phyloP scores from a whole-genome alignment of 345 rosid species.

The Boechera retrofracta region DNA sequence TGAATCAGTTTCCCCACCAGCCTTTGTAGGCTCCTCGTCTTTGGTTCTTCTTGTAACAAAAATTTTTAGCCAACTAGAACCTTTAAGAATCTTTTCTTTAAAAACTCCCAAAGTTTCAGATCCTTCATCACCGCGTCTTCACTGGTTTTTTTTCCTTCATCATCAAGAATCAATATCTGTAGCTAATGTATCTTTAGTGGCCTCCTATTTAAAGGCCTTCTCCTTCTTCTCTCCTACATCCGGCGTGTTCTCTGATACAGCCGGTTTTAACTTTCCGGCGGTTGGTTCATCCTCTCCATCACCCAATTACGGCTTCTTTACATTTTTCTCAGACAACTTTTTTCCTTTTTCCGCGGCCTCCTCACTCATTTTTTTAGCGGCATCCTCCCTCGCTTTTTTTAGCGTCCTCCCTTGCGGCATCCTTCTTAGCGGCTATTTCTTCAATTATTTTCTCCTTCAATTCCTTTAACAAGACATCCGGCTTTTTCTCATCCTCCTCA shows the following conservation, averaged over 20 bases:
- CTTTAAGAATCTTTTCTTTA: not conserved
- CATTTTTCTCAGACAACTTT: not conserved
- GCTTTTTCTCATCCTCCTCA: slow-evolving; percentile 6
- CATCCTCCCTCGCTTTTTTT: no score
- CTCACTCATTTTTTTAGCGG: no score
- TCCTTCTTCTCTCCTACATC: not conserved
- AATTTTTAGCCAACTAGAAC: not conserved
- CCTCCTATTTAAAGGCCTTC: no score
- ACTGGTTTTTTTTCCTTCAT: slow-evolving; percentile 29
- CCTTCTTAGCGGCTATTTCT: not conserved
- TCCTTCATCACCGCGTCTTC: slow-evolving; percentile 24
- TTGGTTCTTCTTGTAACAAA: slow-evolving; percentile 38
- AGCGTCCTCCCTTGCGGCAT: no score
- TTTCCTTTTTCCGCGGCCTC: no score
- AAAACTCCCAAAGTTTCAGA: not conserved
- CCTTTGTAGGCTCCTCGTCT: not conserved
- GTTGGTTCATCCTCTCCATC: no score
- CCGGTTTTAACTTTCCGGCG: not conserved
- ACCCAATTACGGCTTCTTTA: no score
- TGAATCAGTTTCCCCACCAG: not conserved
- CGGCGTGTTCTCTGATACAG: no score
- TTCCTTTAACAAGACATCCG: not conserved
- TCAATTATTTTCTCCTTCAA: slow-evolving; percentile 7
- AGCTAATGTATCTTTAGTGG: not conserved
- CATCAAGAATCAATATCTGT: slow-evolving; percentile 52